Conservation (phyloP, 1,139 yeast species). For the Hyphopichia wangnamkhiaoensis region DNA sequence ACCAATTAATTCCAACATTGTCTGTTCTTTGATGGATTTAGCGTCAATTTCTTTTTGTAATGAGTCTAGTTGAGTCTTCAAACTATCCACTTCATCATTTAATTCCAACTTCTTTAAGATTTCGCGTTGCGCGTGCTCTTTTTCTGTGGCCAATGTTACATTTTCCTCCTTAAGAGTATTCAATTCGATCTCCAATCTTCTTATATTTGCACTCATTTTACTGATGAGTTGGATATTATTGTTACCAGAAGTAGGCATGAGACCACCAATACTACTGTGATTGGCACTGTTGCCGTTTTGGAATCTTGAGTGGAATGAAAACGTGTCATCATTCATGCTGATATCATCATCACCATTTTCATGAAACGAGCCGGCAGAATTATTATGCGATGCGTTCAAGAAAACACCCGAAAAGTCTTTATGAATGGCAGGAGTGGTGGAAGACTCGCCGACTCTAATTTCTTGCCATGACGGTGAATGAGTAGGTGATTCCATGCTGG, state of each 20-base stretch:
- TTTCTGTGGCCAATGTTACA: slow-evolving; percentile 52
- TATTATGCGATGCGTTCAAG: slow-evolving; percentile 15
- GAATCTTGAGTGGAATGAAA: slow-evolving; percentile 12
- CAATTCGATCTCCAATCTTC: slow-evolving; percentile 79
- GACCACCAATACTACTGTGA: slow-evolving; percentile 13
- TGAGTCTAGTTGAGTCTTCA: slow-evolving; percentile 34
- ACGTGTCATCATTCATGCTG: slow-evolving; percentile 11
- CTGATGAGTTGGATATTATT: slow-evolving; percentile 61
- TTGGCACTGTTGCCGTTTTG: slow-evolving; percentile 5
- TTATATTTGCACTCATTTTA: slow-evolving; percentile 70
- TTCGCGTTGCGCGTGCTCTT: slow-evolving; percentile 68
- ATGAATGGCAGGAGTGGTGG: slow-evolving; percentile 28
- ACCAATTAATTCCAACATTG: slow-evolving; percentile 76
- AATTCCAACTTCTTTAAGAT: slow-evolving; percentile 47
- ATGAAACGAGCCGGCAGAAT: slow-evolving; percentile 21
- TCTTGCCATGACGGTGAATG: slow-evolving; percentile 15
- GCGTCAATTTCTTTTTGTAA: slow-evolving; percentile 39
- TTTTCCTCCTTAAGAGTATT: slow-evolving; percentile 66
- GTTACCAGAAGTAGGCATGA: slow-evolving; percentile 16
- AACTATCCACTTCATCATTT: slow-evolving; percentile 47
- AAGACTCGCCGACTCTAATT: slow-evolving; percentile 37
- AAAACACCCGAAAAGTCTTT: slow-evolving; percentile 16
- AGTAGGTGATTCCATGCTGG: slow-evolving; percentile 6
- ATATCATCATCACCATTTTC: slow-evolving; percentile 21
- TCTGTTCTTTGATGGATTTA: slow-evolving; percentile 49